These are phyloP conservation scores for Allodekkera sacchari DNA, from an alignment of 805 yeast species.

Conservation along the genomic window DNA sequence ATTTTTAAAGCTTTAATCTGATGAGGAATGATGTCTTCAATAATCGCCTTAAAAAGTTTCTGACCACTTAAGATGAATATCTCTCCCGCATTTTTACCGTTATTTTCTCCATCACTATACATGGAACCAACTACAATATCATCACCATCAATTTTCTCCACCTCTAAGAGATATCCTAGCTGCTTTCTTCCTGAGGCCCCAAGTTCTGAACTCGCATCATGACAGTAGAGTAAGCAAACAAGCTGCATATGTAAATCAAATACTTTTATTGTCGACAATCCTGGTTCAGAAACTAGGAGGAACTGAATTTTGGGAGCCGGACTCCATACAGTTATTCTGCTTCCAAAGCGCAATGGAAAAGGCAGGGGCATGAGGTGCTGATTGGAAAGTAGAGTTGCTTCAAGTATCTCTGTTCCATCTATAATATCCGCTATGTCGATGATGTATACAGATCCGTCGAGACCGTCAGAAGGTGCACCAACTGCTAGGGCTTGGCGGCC, in stretches of 20 bases:
- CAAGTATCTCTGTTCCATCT: background rate
- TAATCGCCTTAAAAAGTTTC: conserved; percentile 4
- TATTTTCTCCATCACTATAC: conserved; percentile 23
- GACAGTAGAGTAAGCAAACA: no score
- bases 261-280: conserved; percentile 34
- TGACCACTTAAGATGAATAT: conserved; percentile 11
- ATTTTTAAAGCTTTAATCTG: background rate
- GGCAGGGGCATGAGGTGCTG: background rate
- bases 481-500: conserved; percentile 35
- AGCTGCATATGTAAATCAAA: conserved; percentile 15
- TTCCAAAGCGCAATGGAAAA: conserved; percentile 35
- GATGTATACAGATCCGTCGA: conserved; percentile 35
- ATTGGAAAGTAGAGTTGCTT: background rate
- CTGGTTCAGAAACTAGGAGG: conserved; percentile 45
- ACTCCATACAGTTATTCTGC: conserved; percentile 23
- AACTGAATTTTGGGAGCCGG: conserved; percentile 22
- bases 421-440: conserved; percentile 30
- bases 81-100: conserved; percentile 9
- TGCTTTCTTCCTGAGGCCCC: conserved; percentile 37
- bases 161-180: conserved; percentile 27
- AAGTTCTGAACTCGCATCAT: conserved; percentile 19
- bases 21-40: no score
- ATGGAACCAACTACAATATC: conserved; percentile 41
- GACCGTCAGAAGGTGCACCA: conserved; percentile 41
- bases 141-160: conserved; percentile 29